A percentile compares a stretch with the other conserved stretches of the same genome.
Evolutionary conservation across 225 moss, liverwort and hornwort genomes (phyloP).

Genomic region (Polytrichum formosum): DNA sequence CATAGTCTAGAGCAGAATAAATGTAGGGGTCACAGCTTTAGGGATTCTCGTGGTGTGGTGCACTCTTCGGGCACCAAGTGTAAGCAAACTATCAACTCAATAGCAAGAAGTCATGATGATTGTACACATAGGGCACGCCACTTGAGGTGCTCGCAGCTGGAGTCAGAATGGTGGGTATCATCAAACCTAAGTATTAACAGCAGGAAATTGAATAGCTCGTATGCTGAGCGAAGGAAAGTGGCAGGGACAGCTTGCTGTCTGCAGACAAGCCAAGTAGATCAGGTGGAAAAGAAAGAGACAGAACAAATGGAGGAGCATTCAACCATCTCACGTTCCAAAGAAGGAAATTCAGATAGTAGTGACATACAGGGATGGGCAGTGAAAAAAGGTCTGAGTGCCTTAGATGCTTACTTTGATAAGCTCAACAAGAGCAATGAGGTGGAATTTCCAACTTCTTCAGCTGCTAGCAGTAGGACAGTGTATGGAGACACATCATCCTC

Average conservation of each 20-base stretch:
- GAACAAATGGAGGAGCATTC: slow-evolving; percentile 14
- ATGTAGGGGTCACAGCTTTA: slow-evolving; percentile 19
- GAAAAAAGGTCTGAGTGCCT: slow-evolving; percentile 63
- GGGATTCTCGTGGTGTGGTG: slow-evolving; percentile 8
- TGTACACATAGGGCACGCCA: slow-evolving; percentile 13
- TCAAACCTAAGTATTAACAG: slow-evolving; percentile 1
- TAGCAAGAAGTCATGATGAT: slow-evolving; percentile 18
- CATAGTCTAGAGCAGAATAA: slow-evolving; percentile 17
- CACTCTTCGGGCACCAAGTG: slow-evolving; percentile 10
- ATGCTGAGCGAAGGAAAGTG: slow-evolving; percentile 11
- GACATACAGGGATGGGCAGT: slow-evolving; percentile 38
- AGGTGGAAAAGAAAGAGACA: slow-evolving; percentile 11
- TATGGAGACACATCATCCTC: slow-evolving; percentile 8
- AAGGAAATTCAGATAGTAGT: slow-evolving; percentile 20
- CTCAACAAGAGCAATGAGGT: slow-evolving; percentile 54
- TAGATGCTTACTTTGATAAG: slow-evolving; percentile 90
- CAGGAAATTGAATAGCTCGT: slow-evolving; percentile 14
- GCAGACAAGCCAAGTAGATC: slow-evolving; percentile 40
- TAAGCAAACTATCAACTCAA: slow-evolving; percentile 13
- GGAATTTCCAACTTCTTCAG: background rate
- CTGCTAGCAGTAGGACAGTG: slow-evolving; percentile 20
- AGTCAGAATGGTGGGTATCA: slow-evolving; percentile 5
- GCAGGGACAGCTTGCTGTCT: slow-evolving; percentile 27
- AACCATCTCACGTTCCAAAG: slow-evolving; percentile 16
- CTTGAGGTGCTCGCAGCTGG: slow-evolving; percentile 23